Percentiles rank a stretch among this genome's conserved stretches.
Evolutionary conservation across 768 basidiomycete genomes (phyloP).

Genomic region (Pisolithus marmoratus): DNA sequence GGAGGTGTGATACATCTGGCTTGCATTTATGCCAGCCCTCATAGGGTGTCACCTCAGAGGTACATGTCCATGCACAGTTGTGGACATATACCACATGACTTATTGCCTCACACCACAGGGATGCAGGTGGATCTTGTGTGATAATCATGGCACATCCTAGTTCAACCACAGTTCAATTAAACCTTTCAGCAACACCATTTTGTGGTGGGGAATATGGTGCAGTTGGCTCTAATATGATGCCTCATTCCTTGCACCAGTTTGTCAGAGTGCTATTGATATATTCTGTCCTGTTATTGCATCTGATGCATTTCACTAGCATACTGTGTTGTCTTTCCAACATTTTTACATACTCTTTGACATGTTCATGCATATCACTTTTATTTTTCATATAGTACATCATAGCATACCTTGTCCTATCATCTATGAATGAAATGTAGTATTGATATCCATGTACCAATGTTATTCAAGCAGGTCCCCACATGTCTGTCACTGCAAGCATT

Average conservation of each 20-base stretch:
- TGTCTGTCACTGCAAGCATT: too few relatives aligned
- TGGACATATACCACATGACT: neutral
- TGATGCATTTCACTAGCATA: neutral
- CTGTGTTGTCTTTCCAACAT: neutral
- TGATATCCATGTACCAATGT: accelerated
- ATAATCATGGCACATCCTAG: neutral
- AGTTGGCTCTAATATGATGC: neutral
- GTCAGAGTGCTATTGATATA: neutral
- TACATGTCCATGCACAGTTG: neutral
- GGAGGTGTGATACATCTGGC: too few relatives aligned
- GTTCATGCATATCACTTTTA: neutral
- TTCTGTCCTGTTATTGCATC: neutral
- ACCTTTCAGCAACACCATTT: neutral
- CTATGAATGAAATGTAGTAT: neutral
- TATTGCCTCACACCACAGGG: neutral
- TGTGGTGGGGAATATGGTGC: neutral
- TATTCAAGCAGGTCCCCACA: neutral
- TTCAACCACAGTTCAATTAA: neutral
- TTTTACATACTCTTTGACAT: neutral
- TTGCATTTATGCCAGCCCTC: too few relatives aligned
- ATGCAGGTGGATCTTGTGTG: neutral
- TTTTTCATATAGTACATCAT: neutral
- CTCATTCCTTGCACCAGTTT: neutral
- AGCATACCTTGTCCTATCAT: neutral
- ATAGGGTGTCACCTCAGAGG: neutral